Base-by-base conservation (phyloP, 2,329 filamentous ascomycete species). In the Fusarium veterinarium region DNA sequence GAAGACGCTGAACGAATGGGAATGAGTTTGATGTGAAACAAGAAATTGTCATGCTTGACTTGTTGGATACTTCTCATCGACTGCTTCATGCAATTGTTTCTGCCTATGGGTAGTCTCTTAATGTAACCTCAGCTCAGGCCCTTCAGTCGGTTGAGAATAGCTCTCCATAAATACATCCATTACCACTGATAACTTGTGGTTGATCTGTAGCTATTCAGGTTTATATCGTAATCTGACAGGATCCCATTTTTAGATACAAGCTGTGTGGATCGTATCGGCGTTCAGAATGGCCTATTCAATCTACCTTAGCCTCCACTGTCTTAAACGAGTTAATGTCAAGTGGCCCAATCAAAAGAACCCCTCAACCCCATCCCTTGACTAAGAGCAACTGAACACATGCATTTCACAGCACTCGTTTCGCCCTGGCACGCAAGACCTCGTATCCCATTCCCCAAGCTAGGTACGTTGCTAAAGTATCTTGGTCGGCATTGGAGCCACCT, bases 391-490 rank as follows among this genome's bases (percentile, higher is more conserved):
- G 55, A 70, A 52, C 64, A 72, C 64, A 69, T 72, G 71, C 72
- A 74, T 74, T 72, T 62, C 59, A 61, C 52, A 61, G 55, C 44
- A 37, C 53, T 72, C 51, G 42, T 67, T 61, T 60, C 62, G 64
- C 67, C 66, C 71, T 77, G 75, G 66, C 66, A 75, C 67, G 46
- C 53, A 60, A 64, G 55, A 72, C 67, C 57, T 74, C 66, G 71
- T 75, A 73, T 71, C 55, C 63, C 67, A 65, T 72, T 67, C 61
- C 60, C 59, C 51, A 66, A 74, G 61, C 59, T 55, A n/a, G n/a
- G n/a, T n/a, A 49, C 30, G 46, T 20, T 49, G 46, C 46, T 23
- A 19, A 31, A 49, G 45, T n/a, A 64, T 63, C 71, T 75, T 60
- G 63, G 62, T 59, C 45, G 63, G 68, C 59, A 53, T 69, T 67